Conservation (phyloP, 768 basidiomycete species). For the Tylopilus sp. region DNA sequence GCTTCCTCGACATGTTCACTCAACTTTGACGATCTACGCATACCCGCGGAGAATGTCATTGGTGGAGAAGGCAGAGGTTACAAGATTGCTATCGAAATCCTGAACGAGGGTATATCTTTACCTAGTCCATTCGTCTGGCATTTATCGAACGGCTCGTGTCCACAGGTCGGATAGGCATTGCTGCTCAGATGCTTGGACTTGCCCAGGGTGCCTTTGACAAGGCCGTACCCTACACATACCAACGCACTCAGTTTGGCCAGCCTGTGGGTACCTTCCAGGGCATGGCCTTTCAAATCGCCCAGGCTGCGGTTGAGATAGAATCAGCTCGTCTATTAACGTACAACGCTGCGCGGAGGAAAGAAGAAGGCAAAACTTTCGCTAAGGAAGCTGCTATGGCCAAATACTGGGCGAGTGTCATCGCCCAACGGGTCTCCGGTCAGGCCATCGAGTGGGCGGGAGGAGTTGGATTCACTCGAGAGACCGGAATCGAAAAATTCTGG, state of each 20-base stretch:
- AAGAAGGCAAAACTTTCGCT: constrained; percentile 80
- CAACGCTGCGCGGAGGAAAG: constrained; percentile 93
- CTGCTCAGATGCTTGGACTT: constrained; percentile 97
- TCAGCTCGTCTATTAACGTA: constrained; percentile 89
- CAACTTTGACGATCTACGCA: constrained; percentile 89
- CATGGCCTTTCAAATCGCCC: constrained; percentile 92
- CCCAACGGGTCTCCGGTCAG: constrained; percentile 79
- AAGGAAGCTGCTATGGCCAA: constrained; percentile 99
- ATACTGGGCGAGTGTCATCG: constrained; percentile 85
- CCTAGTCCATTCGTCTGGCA: background rate
- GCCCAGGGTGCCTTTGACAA: constrained; percentile 97
- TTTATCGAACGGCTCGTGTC: background rate
- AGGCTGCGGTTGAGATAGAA: constrained; percentile 88
- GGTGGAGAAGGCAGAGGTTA: constrained; percentile 92
- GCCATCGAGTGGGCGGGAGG: constrained; percentile 98
- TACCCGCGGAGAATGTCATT: constrained; percentile 84
- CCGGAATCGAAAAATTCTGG: constrained; percentile 96
- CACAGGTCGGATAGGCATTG: constrained; percentile 88
- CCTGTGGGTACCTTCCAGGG: constrained; percentile 93
- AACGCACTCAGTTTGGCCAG: constrained; percentile 93
- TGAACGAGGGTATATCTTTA: constrained; percentile 72
- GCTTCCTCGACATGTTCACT: constrained; percentile 94
- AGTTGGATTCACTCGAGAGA: constrained; percentile 88
- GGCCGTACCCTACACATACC: constrained; percentile 91
- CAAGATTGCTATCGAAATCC: constrained; percentile 94